These are phyloP conservation scores for Arthroderma sp. DNA, from an alignment of 2,329 filamentous ascomycete genomes.

Conservation along the genomic window DNA sequence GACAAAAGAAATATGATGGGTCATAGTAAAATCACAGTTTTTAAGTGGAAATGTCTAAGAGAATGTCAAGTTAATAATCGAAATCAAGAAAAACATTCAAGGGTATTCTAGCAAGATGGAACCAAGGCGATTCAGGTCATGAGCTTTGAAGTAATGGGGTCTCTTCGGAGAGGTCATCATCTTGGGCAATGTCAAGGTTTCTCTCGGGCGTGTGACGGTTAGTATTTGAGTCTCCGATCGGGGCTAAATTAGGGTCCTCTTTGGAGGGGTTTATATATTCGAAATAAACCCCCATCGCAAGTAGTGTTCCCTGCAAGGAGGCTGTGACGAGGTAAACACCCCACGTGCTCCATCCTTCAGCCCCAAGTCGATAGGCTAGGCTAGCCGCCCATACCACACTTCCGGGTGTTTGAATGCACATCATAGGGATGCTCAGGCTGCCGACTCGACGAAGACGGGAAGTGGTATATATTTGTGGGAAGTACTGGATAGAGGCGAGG, in stretches of 20 bases:
- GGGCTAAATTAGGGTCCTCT: conserved; percentile 12
- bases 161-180: conserved; percentile 10
- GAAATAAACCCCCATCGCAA: conserved; percentile 71
- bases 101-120: too few species aligned
- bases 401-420: conserved; percentile 93
- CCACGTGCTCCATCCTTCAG: conserved; percentile 89
- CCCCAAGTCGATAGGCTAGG: conserved; percentile 64
- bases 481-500: conserved; percentile 77
- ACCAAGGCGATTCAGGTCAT: background rate
- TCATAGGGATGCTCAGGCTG: conserved; percentile 90
- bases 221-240: background rate
- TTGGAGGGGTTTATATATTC: conserved; percentile 27
- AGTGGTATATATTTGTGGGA: conserved; percentile 91
- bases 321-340: conserved; percentile 81
- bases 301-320: conserved; percentile 64
- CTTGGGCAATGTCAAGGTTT: conserved; percentile 5
- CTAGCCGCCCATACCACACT: conserved; percentile 82
- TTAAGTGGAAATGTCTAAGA: too few species aligned
- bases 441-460: conserved; percentile 74
- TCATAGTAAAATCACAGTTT: too few species aligned
- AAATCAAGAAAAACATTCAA: too few species aligned
- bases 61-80: too few species aligned
- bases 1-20: too few species aligned
- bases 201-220: background rate
- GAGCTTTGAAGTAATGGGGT: conserved; percentile 13